Evolutionary conservation across 2,329 filamentous ascomycete species (phyloP).

Genomic region (Calonectria hawksworthii): DNA sequence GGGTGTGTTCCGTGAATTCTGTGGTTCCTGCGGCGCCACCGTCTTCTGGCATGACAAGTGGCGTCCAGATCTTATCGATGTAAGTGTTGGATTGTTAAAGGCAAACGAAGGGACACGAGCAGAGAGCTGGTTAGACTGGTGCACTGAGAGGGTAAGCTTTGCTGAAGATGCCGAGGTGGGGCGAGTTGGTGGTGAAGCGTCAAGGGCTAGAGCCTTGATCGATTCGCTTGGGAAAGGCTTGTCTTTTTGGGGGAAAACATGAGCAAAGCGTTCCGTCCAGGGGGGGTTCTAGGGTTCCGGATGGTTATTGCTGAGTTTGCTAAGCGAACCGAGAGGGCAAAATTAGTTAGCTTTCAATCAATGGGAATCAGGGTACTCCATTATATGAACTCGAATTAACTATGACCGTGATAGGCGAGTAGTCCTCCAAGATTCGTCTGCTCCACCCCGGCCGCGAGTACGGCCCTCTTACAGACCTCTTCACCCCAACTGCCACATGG

Average conservation of each 20-base stretch:
- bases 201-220: slow-evolving; percentile 9
- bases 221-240: slow-evolving; percentile 11
- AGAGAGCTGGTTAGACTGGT: slow-evolving; percentile 75
- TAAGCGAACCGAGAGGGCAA: too few species aligned
- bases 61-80: slow-evolving; percentile 70
- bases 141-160: slow-evolving; percentile 70
- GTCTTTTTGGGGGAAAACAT: not conserved
- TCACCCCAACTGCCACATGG: not conserved
- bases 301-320: not conserved
- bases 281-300: not conserved
- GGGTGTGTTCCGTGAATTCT: slow-evolving; percentile 72
- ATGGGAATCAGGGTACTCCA: not conserved
- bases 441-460: not conserved
- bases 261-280: not conserved
- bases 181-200: slow-evolving; percentile 4
- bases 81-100: slow-evolving; percentile 72
- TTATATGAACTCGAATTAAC: not conserved
- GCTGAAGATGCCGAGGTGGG: slow-evolving; percentile 59
- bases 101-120: slow-evolving; percentile 66
- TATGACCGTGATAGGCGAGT: not conserved
- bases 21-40: slow-evolving; percentile 72
- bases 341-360: not conserved
- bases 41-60: slow-evolving; percentile 72
- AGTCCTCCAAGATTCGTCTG: not conserved
- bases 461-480: not conserved